phyloP scores from a whole-genome alignment of 2,329 filamentous ascomycete species.

The Tolypocladium tundrense region DNA sequence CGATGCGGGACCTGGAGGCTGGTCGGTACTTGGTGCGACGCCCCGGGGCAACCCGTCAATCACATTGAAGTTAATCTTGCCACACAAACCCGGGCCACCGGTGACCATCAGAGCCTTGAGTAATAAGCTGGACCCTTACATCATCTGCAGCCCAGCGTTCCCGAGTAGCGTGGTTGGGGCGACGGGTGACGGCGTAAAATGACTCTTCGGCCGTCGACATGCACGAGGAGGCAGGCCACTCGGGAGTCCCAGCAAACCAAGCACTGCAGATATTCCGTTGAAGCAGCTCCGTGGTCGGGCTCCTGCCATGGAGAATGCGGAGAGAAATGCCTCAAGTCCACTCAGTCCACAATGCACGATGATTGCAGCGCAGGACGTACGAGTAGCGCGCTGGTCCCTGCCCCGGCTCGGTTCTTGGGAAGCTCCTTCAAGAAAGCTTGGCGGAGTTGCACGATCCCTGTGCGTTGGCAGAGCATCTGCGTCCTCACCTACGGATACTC shows the following conservation, averaged over 20 bases:
- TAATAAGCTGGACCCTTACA: neutral
- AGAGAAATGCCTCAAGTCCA: conserved; percentile 24
- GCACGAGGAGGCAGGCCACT: neutral
- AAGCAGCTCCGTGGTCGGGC: neutral
- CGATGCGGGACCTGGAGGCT: too few species aligned
- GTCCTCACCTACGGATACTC: neutral
- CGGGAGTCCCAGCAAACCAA: neutral
- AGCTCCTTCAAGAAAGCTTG: neutral
- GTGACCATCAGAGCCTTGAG: neutral
- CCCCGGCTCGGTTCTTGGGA: neutral
- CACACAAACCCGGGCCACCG: neutral
- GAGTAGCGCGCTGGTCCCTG: neutral
- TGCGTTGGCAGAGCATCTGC: neutral
- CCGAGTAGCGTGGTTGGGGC: neutral
- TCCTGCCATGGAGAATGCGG: conserved; percentile 12
- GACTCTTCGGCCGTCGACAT: neutral
- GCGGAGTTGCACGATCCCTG: neutral
- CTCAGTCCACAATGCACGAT: conserved; percentile 8
- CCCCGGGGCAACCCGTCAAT: neutral
- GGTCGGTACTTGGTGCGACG: too few species aligned
- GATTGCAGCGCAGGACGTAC: neutral
- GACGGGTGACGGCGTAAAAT: neutral
- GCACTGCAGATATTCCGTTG: neutral
- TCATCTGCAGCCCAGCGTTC: neutral
- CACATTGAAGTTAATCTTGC: neutral